These are phyloP conservation scores for Leccinellum luteum DNA, from an alignment of 768 basidiomycete species.

Conservation along the genomic window DNA sequence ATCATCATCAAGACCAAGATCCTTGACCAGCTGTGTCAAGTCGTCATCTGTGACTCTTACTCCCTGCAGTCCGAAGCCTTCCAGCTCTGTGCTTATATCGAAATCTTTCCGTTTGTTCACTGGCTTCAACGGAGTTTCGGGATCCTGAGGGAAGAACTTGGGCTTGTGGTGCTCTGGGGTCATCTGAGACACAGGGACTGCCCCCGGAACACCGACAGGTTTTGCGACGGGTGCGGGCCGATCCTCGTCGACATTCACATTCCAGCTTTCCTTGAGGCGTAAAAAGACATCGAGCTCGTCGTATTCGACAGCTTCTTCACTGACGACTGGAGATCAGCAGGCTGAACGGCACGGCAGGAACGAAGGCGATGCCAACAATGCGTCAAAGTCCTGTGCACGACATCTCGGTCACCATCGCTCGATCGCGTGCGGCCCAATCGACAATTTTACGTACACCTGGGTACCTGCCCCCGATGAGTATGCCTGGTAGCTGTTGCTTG, in stretches of 20 bases:
- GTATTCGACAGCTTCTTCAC: slow-evolving; percentile 84
- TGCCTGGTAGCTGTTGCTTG: slow-evolving; percentile 82
- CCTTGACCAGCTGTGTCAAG: slow-evolving; percentile 62
- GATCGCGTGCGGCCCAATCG: neutral
- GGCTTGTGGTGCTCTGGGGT: slow-evolving; percentile 69
- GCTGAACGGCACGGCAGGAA: neutral
- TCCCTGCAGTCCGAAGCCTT: slow-evolving; percentile 71
- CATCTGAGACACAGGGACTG: slow-evolving; percentile 72
- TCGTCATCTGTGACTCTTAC: slow-evolving; percentile 78
- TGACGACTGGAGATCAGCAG: slow-evolving; percentile 28
- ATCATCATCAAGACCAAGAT: slow-evolving; percentile 72
- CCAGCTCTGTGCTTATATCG: slow-evolving; percentile 66
- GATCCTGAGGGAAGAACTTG: slow-evolving; percentile 47
- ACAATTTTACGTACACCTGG: slow-evolving; percentile 59
- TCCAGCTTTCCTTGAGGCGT: slow-evolving; percentile 69
- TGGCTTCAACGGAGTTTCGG: slow-evolving; percentile 48
- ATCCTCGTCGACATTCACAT: slow-evolving; percentile 56
- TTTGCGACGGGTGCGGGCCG: slow-evolving; percentile 50
- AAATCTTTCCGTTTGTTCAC: slow-evolving; percentile 58
- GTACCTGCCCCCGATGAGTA: slow-evolving; percentile 73
- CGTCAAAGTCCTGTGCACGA: slow-evolving; percentile 55
- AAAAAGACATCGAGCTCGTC: slow-evolving; percentile 70
- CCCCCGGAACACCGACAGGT: slow-evolving; percentile 81
- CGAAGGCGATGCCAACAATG: slow-evolving; percentile 55
- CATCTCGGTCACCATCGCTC: slow-evolving; percentile 7